phyloP scores from a whole-genome alignment of 2,329 filamentous ascomycete genomes.

The Purpureocillium takamizusanense region DNA sequence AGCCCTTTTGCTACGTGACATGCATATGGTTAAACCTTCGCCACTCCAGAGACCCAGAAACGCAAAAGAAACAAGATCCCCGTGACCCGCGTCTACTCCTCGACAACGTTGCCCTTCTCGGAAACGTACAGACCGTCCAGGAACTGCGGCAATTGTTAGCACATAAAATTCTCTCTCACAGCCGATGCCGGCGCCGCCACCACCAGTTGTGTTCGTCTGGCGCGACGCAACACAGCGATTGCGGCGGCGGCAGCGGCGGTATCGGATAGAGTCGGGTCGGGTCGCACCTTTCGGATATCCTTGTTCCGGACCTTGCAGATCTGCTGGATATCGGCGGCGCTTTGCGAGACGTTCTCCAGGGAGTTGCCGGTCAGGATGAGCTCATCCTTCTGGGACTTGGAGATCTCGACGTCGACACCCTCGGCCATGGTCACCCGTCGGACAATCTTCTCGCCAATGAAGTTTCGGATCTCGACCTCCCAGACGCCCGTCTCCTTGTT shows the following conservation, averaged over 20 bases:
- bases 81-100: conserved; percentile 44
- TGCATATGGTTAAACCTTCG: conserved; percentile 51
- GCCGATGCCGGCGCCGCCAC: too few relatives aligned
- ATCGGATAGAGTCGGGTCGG: background rate
- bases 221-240: background rate
- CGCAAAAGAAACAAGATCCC: conserved; percentile 43
- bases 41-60: conserved; percentile 56
- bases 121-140: conserved; percentile 99
- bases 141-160: conserved; percentile 53
- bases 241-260: background rate
- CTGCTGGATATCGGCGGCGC: conserved; percentile 98
- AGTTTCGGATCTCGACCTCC: conserved; percentile 99
- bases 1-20: conserved; percentile 48
- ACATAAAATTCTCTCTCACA: background rate
- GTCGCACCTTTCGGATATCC: conserved; percentile 96
- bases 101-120: conserved; percentile 91
- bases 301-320: conserved; percentile 99
- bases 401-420: conserved; percentile 85
- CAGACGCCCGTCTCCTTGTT: conserved; percentile 78
- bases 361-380: conserved; percentile 89
- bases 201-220: too few relatives aligned
- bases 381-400: conserved; percentile 95
- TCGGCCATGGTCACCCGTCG: conserved; percentile 81
- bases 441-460: conserved; percentile 99
- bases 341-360: conserved; percentile 94